Conservation (phyloP, 2,329 filamentous ascomycete species). For the Aureobasidium uvarum region DNA sequence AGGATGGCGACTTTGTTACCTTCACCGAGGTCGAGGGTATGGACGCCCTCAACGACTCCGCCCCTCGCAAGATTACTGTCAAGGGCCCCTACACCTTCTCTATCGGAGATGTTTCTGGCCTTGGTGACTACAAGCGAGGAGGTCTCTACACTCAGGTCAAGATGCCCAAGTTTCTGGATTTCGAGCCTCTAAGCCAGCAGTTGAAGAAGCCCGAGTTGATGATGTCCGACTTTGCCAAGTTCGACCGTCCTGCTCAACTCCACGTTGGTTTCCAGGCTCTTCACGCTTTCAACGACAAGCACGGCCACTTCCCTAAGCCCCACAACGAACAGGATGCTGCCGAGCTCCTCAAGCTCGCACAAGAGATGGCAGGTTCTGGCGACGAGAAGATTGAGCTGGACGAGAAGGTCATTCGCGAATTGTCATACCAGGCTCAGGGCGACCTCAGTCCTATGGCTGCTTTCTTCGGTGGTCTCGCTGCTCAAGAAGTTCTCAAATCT, state of each 20-base stretch:
- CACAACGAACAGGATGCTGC: slow-evolving; percentile 82
- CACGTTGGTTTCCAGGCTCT: slow-evolving; percentile 92
- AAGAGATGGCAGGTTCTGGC: slow-evolving; percentile 63
- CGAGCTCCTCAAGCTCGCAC: slow-evolving; percentile 72
- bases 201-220: slow-evolving; percentile 85
- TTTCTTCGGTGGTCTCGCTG: slow-evolving; percentile 89
- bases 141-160: slow-evolving; percentile 95
- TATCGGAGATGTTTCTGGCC: slow-evolving; percentile 84
- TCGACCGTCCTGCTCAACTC: slow-evolving; percentile 87
- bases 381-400: slow-evolving; percentile 79
- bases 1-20: slow-evolving; percentile 94
- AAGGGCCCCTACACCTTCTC: slow-evolving; percentile 97
- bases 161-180: slow-evolving; percentile 93
- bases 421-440: slow-evolving; percentile 90
- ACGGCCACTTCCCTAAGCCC: slow-evolving; percentile 74
- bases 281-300: slow-evolving; percentile 74
- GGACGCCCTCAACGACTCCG: slow-evolving; percentile 78
- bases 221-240: slow-evolving; percentile 96
- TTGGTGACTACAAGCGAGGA: slow-evolving; percentile 83
- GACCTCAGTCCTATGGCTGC: slow-evolving; percentile 91
- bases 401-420: slow-evolving; percentile 86
- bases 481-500: slow-evolving; percentile 93
- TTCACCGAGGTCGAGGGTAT: slow-evolving; percentile 93
- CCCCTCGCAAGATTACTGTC: slow-evolving; percentile 86
- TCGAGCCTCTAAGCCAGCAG: slow-evolving; percentile 74